Base-by-base conservation (phyloP, 306 rosid species). In the Vigna hirtella region DNA sequence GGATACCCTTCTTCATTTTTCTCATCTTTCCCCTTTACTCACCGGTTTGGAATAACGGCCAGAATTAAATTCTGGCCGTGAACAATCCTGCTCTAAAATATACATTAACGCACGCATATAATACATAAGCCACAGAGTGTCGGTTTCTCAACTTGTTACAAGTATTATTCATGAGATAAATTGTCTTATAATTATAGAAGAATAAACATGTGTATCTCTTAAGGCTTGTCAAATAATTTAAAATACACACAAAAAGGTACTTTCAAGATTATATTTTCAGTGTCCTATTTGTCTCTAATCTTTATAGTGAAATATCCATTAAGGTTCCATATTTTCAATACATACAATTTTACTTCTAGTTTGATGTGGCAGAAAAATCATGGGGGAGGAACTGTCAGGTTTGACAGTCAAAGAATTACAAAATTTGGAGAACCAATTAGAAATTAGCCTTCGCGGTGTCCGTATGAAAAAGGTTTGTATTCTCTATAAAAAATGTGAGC, bases 341-440 rank as follows among this genome's bases (percentile, higher is more conserved):
- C 79, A 52, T 78, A 71, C 36, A 58, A 64, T 36, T 42, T 42
- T 30, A 77, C 45, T 16, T 73, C 58, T 69, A 71, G 58, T 30
- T 53, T 73, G 76, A 53, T 61, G 62, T 70, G 66, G 84, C 87
- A 94, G 98, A 85, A 80, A 92, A 85, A 88, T 94, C 80, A 89
- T 94, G 98, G 98, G 98, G 16, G 90, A 92, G 87, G 98, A 92
- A 64, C 86, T 94, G 50, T 89, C 96, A 66, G 90, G 94, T 11
- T 62, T 94, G 83, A 88, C 81, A 20, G 82, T 80, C 79, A 89
- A 90, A 82, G 94, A 94, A 58, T 81, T 92, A 57, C 91, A 86
- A 45, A 85, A 69, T 76, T 86, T 94, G 76, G 96, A 94, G 87
- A 89, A 79, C 66, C 96, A 94, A 79, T 63, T 94, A 78, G 97